A percentile compares a stretch with the other conserved stretches of the same genome.
These are phyloP conservation scores for Cercospora sp. DNA, from an alignment of 2,329 filamentous ascomycete genomes.

Conservation along the genomic window DNA sequence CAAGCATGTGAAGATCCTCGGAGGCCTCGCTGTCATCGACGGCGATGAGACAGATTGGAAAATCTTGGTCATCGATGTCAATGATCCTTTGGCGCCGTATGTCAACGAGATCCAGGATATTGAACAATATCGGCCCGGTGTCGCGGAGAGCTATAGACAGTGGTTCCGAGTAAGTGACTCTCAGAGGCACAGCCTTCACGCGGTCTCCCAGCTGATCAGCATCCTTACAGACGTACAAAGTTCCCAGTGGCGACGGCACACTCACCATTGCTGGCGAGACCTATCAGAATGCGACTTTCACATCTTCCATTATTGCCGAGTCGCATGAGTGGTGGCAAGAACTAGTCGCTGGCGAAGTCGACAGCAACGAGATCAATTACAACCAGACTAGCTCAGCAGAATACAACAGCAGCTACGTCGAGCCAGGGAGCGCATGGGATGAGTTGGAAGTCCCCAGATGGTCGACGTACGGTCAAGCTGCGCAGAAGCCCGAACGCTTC, in stretches of 20 bases:
- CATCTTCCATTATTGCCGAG: background rate
- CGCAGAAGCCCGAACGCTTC: slow-evolving; percentile 7
- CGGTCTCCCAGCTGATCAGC: background rate
- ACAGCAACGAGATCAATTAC: slow-evolving; percentile 11
- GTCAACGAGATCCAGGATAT: slow-evolving; percentile 4
- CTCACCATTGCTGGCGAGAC: slow-evolving; percentile 2
- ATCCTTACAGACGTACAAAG: background rate
- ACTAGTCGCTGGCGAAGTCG: slow-evolving; percentile 7
- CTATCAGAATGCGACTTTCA: slow-evolving; percentile 6
- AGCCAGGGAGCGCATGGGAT: slow-evolving; percentile 4
- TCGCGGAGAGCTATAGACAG: slow-evolving; percentile 5
- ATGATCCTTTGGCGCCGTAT: slow-evolving; percentile 2
- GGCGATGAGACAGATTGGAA: slow-evolving; percentile 11
- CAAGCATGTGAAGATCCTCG: slow-evolving; percentile 5
- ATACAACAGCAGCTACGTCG: background rate
- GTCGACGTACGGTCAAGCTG: slow-evolving; percentile 10
- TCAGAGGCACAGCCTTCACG: background rate
- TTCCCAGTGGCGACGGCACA: slow-evolving; percentile 5
- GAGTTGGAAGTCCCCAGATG: slow-evolving; percentile 6
- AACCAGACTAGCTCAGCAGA: slow-evolving; percentile 4
- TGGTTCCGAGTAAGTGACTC: slow-evolving; percentile 4
- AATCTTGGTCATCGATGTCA: slow-evolving; percentile 1
- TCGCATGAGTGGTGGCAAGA: slow-evolving; percentile 11
- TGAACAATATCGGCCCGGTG: slow-evolving; percentile 1
- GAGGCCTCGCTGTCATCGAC: background rate